A percentile compares a stretch with the other conserved stretches of the same genome.
phyloP scores from a whole-genome alignment of 2,329 filamentous ascomycete species.

The Pseudodiploospora longispora region DNA sequence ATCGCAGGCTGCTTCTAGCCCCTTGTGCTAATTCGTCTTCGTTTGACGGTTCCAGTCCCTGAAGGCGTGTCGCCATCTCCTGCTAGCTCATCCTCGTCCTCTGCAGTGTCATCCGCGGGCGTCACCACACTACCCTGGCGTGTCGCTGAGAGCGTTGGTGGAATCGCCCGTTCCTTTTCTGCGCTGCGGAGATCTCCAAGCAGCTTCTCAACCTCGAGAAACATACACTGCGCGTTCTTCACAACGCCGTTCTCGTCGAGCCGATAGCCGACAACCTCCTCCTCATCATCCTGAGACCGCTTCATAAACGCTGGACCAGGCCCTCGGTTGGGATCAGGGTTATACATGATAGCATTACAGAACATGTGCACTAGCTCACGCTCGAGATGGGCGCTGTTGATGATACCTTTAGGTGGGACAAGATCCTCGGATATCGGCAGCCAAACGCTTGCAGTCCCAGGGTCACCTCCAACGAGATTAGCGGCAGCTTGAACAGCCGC shows the following conservation, averaged over 20 bases:
- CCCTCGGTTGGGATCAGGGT: constrained; percentile 68
- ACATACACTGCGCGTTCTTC: constrained; percentile 83
- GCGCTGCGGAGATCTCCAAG: constrained; percentile 69
- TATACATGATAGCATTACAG: constrained; percentile 98
- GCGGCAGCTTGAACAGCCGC: constrained; percentile 53
- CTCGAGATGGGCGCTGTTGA: constrained; percentile 88
- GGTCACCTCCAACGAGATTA: constrained; percentile 52
- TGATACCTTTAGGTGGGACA: constrained; percentile 78
- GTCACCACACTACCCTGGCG: constrained; percentile 30
- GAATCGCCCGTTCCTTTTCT: constrained; percentile 46
- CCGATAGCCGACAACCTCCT: constrained; percentile 50
- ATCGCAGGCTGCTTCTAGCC: constrained; percentile 17
- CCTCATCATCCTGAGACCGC: constrained; percentile 33
- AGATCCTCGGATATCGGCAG: constrained; percentile 68
- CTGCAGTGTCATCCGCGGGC: constrained; percentile 37
- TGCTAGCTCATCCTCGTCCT: constrained; percentile 41
- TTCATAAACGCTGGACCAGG: constrained; percentile 55
- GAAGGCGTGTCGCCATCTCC: constrained; percentile 30
- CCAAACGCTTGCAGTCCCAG: constrained; percentile 48
- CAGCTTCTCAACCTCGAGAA: constrained; percentile 72
- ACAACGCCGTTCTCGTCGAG: constrained; percentile 80
- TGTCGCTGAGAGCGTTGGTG: constrained; percentile 21
- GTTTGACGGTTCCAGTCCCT: constrained; percentile 25
- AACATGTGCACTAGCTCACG: constrained; percentile 95
- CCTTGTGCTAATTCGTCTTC: constrained; percentile 27